These are phyloP conservation scores for Cladosporium sp. DNA, from an alignment of 2,329 filamentous ascomycete species.

Conservation along the genomic window DNA sequence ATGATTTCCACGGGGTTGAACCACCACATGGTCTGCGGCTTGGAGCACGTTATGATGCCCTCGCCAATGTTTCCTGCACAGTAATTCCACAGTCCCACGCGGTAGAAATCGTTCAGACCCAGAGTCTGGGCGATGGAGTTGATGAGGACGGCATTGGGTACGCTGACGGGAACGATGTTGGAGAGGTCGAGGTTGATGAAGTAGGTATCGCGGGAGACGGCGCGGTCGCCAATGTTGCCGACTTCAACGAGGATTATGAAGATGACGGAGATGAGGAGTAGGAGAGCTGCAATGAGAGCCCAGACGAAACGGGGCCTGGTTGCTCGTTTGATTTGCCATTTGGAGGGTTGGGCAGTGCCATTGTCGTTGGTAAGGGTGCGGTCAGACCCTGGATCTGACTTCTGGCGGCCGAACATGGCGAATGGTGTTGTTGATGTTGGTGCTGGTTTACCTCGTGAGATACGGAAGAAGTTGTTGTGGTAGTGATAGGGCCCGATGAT, in stretches of 20 bases:
- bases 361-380: slow-evolving; percentile 25
- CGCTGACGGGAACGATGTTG: slow-evolving; percentile 70
- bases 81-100: slow-evolving; percentile 86
- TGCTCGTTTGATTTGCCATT: slow-evolving; percentile 42
- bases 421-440: not conserved
- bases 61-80: slow-evolving; percentile 78
- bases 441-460: not conserved
- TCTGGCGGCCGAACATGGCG: slow-evolving; percentile 32
- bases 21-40: slow-evolving; percentile 70
- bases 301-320: slow-evolving; percentile 56
- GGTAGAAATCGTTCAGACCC: slow-evolving; percentile 91
- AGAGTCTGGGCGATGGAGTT: slow-evolving; percentile 84
- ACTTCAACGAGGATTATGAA: slow-evolving; percentile 80
- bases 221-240: slow-evolving; percentile 62
- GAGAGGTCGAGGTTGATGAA: slow-evolving; percentile 82
- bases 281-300: slow-evolving; percentile 60
- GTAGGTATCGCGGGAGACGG: slow-evolving; percentile 65
- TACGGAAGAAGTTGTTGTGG: not conserved
- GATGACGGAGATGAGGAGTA: slow-evolving; percentile 70
- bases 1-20: slow-evolving; percentile 87
- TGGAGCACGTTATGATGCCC: slow-evolving; percentile 73
- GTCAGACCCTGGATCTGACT: slow-evolving; percentile 20
- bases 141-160: slow-evolving; percentile 70
- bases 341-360: slow-evolving; percentile 28
- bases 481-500: not conserved